Evolutionary conservation across 768 basidiomycete species (phyloP), one percentile per base, ranked within the genome.

Genomic region (Asterophora parasitica): DNA sequence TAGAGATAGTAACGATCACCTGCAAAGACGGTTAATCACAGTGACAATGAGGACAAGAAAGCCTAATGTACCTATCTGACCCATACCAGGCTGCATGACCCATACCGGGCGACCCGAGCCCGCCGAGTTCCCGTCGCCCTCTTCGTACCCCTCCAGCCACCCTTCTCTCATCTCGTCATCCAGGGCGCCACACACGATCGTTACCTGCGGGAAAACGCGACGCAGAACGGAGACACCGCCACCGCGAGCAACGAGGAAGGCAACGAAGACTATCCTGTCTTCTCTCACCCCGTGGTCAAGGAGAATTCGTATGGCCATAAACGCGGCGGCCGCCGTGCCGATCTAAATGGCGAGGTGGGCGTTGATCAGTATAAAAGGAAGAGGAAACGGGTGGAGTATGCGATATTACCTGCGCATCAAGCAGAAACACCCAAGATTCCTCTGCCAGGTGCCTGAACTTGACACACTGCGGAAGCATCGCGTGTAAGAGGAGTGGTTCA

Each of bases 221-320:
- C 82, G 81, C 16, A 98, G 73, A 1, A 88, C 79, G 2, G 78
- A 77, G 15, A 96, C 62, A 9, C 92, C 89, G 13, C 93, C 92
- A 12, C 71, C 75, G n/a, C 81, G 77, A 6, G 92, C 86, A 40
- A 95, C 85, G 7, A 97, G 74, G 68, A 95, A 92, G 0, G 92
- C 85, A 11, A 93, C 80, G 59, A 94, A 94, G 48, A 96, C 81
- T 55, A 96, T 94, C 57, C 79, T 82, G 50, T 86, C 81, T 63
- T 92, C 80, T 46, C 64, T 77, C 13, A 95, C 83, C 10, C 95
- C 92, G 56, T 99, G 95, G 61, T 99, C 95, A 13, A 98, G 76
- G 8, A 97, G 71, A 9, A 95, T 79, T 23, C 95, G 86, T 51
- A 99, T 89, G 0, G 93, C 86, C 95, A 98, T 97, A 64, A 97